Base-by-base conservation (phyloP, 345 rosid species). In the Sonneratia caseolaris region DNA sequence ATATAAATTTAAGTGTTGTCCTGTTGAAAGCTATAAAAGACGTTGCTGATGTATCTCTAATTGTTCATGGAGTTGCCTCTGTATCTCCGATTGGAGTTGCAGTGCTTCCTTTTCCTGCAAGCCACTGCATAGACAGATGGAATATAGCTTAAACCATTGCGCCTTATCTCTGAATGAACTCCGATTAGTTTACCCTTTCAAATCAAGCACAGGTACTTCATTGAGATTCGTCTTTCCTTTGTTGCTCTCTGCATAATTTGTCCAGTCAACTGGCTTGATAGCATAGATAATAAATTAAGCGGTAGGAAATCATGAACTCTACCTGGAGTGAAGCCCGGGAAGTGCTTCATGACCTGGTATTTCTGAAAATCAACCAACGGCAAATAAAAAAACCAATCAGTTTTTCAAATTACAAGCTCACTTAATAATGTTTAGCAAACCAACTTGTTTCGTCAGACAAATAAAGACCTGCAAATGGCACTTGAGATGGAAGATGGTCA, bases 401-500 rank as follows among this genome's bases (percentile, higher is more conserved):
- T 51, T 68, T 64, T 56, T 57, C 21, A 48, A 37, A 42, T 22
- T 5, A 37, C 43, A 21, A 43, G 48, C 19, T 16, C 32, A 3
- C 37, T 55, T 61, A 35, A 13, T 7, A n/a, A 10, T 61, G 35
- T 21, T 21, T 19, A 53, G 62, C 19, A 57, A 32, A 13, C 5
- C 4, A 11, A 62, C 18, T 62, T 16, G 19, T 32, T 27, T 51
- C 35, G 35, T n/a, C 3, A 0, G 66, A 73, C 9, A 56, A 32
- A 65, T 64, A 5, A 35, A 18, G 53, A 91, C 93, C 92, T 94
- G 98, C 87, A 95, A 79, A 74, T 92, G 99, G 79, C 99, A 92
- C 84, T 95, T 95, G 7, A 95, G 93, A 83, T 95, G 99, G 76
- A 90, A 95, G 72, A 95, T 92, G 38, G 99, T 90, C 76, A 95